Base-by-base conservation (phyloP, 2,329 filamentous ascomycete genomes). In the Cladosporium austrohemisphaericum region DNA sequence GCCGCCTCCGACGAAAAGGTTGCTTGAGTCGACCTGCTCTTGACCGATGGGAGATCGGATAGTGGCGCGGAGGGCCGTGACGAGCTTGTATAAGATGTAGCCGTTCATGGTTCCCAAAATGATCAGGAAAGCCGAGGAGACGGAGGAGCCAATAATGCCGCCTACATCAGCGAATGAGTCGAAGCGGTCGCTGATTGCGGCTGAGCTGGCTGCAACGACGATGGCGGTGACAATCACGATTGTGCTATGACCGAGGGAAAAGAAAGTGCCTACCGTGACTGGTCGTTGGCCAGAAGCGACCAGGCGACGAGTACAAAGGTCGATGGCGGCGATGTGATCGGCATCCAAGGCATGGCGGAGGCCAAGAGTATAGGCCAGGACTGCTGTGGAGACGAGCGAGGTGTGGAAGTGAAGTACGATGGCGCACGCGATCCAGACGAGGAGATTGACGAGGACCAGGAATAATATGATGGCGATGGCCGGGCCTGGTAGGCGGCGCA, bases 331-430 rank as follows among this genome's bases (percentile, higher is more conserved):
- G 56, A 88, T 88, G 64, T 97, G 93, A 69, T 97, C 92, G n/a
- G 92, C 93, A 63, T 97, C 93, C 36, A 97, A 81, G n/a, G 92
- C 92, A 74, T 97, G 92, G 33, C 92, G 85, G 10, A 97, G 78
- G 2, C 92, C 92, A 9, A 97, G 79, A 0, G 88, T 88, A 68
- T 94, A 97, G 20, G 91, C 84, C 1, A 97, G 79, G 2, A 91
- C 83, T 1, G 90, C 88, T 2, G 90, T 85, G 2, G 86, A 86
- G 41, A 91, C 81, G 54, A 96, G 78, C 0, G 76, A 71, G 37
- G 59, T 54, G 55, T 71, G 64, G 48, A 65, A 70, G 56, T 64
- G 61, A 49, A 83, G 60, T 3, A 84, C 75, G 53, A 83, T 73
- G 8, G 74, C 80, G 8, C 76, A 76, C 18, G 73, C 76, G 41